These are phyloP conservation scores for Dictyostelium purpureum DNA, from an alignment of 78 protist species.

Conservation along the genomic window DNA sequence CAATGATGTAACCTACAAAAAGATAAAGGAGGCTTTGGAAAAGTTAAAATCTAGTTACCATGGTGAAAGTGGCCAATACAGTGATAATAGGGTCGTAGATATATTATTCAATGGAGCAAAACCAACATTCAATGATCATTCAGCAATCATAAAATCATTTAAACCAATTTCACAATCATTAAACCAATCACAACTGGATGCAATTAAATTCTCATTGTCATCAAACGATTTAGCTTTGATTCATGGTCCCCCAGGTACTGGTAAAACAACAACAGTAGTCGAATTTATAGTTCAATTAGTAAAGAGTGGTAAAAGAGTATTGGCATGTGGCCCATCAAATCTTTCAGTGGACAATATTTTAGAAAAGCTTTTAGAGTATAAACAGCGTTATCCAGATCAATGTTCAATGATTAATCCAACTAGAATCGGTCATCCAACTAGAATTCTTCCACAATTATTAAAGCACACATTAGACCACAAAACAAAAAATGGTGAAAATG, in stretches of 20 bases:
- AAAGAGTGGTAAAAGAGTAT: conserved; percentile 69
- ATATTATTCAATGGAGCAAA: background rate
- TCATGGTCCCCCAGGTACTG: conserved; percentile 94
- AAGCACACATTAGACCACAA: conserved; percentile 81
- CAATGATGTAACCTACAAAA: conserved; percentile 85
- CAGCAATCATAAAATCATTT: background rate
- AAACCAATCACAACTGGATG: conserved; percentile 76
- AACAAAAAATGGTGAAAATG: conserved; percentile 45
- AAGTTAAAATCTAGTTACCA: background rate
- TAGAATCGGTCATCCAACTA: conserved; percentile 94
- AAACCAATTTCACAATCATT: background rate
- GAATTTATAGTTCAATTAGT: conserved; percentile 85
- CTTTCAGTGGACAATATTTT: conserved; percentile 86
- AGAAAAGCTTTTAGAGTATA: conserved; percentile 34
- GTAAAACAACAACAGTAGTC: conserved; percentile 90
- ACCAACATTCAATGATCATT: background rate
- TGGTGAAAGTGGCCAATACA: background rate
- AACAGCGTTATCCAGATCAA: background rate
- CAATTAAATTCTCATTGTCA: conserved; percentile 65
- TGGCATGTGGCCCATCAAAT: conserved; percentile 91
- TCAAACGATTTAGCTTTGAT: conserved; percentile 85
- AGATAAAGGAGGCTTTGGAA: conserved; percentile 62
- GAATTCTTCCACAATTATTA: conserved; percentile 77
- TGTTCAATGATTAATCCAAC: conserved; percentile 1
- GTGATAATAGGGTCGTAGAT: background rate